phyloP scores from a whole-genome alignment of 2,329 filamentous ascomycete species.

The Dendrostoma leiphaemia region DNA sequence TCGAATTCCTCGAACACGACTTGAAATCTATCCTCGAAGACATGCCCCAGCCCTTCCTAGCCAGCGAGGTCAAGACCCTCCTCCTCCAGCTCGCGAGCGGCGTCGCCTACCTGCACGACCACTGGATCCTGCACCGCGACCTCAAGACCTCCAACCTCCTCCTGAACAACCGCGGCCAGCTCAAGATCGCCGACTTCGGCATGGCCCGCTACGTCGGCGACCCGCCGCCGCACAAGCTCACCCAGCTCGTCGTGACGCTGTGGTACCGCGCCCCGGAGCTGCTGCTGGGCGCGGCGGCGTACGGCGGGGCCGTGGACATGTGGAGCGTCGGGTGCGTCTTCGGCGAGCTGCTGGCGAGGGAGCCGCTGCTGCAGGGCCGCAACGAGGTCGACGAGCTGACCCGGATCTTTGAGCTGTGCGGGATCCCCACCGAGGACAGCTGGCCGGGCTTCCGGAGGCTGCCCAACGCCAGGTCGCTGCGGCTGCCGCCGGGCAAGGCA shows the following conservation, averaged over 20 bases:
- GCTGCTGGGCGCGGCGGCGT: constrained; percentile 74
- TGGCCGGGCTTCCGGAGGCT: constrained; percentile 88
- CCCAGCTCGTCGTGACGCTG: constrained; percentile 90
- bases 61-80: constrained; percentile 89
- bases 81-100: constrained; percentile 79
- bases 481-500: constrained; percentile 55
- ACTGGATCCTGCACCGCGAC: constrained; percentile 92
- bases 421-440: constrained; percentile 74
- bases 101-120: constrained; percentile 78
- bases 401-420: constrained; percentile 86
- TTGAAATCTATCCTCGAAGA: constrained; percentile 89
- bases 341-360: constrained; percentile 80
- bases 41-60: constrained; percentile 90
- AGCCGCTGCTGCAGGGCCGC: constrained; percentile 80
- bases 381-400: constrained; percentile 91
- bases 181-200: constrained; percentile 97
- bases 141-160: constrained; percentile 93
- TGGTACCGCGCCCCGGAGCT: constrained; percentile 96
- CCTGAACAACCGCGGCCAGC: constrained; percentile 88
- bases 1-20: constrained; percentile 97
- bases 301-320: constrained; percentile 80
- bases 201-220: constrained; percentile 90
- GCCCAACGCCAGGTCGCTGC: constrained; percentile 79
- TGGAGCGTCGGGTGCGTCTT: constrained; percentile 98
- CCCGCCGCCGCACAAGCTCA: constrained; percentile 69